These are phyloP conservation scores for Backusella macrospora DNA, from an alignment of 192 early-diverging fungal genomes.

Conservation along the genomic window DNA sequence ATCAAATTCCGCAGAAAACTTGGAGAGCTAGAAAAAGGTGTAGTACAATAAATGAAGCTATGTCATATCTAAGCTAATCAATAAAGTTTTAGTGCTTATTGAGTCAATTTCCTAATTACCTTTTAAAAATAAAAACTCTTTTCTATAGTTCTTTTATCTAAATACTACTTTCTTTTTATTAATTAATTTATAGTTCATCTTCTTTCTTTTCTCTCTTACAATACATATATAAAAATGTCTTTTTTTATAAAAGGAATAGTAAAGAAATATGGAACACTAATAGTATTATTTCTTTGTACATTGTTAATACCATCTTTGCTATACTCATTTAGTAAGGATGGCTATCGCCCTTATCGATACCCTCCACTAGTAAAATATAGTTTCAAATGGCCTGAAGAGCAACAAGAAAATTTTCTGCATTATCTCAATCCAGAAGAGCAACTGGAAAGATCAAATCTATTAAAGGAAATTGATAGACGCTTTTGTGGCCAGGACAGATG, in stretches of 20 bases:
- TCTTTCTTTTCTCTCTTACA: background rate
- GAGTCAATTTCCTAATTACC: background rate
- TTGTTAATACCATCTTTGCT: conserved; percentile 14
- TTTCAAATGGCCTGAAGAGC: conserved; percentile 9
- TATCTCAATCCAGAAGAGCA: no score
- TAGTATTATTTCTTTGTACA: conserved; percentile 13
- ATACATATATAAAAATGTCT: background rate
- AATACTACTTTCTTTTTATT: background rate
- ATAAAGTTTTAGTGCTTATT: background rate
- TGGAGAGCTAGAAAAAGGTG: no score
- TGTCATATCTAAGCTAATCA: background rate
- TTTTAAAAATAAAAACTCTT: background rate
- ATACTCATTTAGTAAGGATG: background rate
- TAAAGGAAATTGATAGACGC: conserved; percentile 25
- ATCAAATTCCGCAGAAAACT: no score
- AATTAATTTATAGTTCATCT: background rate
- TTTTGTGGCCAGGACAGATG: conserved; percentile 36
- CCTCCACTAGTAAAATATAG: conserved; percentile 16
- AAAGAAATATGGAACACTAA: conserved; percentile 1
- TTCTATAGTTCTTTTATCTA: background rate
- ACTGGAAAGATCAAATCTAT: background rate
- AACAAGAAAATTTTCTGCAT: background rate
- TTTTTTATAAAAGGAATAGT: conserved; percentile 1
- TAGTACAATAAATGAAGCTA: background rate
- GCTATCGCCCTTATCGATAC: conserved; percentile 11